Base-by-base conservation (phyloP, 1,284 basidiomycete species). In the Anthracocystis setariae region DNA sequence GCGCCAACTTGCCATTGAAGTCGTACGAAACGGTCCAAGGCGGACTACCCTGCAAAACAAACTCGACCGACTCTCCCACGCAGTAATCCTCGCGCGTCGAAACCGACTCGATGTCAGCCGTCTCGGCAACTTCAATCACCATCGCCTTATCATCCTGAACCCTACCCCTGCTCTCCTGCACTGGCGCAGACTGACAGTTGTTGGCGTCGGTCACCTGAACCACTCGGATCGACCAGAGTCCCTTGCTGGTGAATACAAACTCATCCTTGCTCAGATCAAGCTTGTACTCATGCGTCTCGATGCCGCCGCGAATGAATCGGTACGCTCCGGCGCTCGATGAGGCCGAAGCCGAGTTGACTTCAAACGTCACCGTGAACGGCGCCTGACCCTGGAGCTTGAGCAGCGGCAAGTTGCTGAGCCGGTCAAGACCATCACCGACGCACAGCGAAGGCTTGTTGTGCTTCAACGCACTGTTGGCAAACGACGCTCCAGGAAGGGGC, bases 1-100 rank as follows among this genome's bases (percentile, higher is more conserved):
- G 88, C 75, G 91, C 87, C 18, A 87, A 82, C 82, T 90, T 92
- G 47, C 89, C 89, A 69, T 92, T 90, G 83, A 94, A 89, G 44
- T 89, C 88, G 84, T 96, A 94, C 89, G 90, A 89, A 57, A 98
- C 89, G 5, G 89, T 90, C 94, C 95, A 98, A 2, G 95, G 94
- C n/a, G 94, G 90, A 45, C 89, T 92, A 50, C 95, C 95, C 84
- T 97, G 93, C 18, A 98, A 86, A 78, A 94, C 89, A 86, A 95
- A 98, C 72, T 93, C 92, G 10, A 92, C 87, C 46, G 89, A 87
- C 75, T 98, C 94, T 24, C 94, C 95, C 9, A 93, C 91, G 83
- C 95, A 98, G 74, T 91, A 90, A 82, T 98, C 90, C 68, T 86
- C 86, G 48, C 89, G 87, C 43, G 90, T 86, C 70, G 91, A 90